Base-by-base conservation (phyloP, 2,329 filamentous ascomycete species). In the Claviceps quebecensis region DNA sequence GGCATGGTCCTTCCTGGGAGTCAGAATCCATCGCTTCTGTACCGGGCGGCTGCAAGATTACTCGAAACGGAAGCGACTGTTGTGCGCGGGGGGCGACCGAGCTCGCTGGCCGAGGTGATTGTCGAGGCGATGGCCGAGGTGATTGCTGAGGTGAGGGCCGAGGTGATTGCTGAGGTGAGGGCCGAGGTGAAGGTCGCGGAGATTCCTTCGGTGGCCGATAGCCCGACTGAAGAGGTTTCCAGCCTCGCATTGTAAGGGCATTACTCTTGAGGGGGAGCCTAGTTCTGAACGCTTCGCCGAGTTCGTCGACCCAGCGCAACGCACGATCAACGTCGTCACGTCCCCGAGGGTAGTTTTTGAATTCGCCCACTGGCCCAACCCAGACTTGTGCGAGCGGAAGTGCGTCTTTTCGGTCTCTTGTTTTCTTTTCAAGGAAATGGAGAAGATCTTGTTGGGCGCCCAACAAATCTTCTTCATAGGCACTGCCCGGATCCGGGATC, bases 41-140 rank as follows among this genome's bases (percentile, higher is more conserved):
- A 5, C 63, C 63, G 1, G 74, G 74, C 2, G 76, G 70, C 23
- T 75, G 70, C 56, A 77, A 76, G 13, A 78, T 65, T 11, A 67
- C 67, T 48, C 66, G 68, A 19, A 50, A 13, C 5, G 53, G 50
- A 13, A 48, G 53, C 7, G 38, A 26, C 16, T 22, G 29, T 34
- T 34, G 13, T 7, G 48, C 16, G 7, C 9, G 38, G 11, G 45
- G 7, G 23, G 26, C 1, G 14, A 13, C 23, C 23, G 14, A 14
- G 40, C 17, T n/a, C 19, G n/a, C n/a, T 8, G n/a, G 6, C 43
- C 6, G 13, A 3, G 23, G 19, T 40, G 26, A 16, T 34, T 34
- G 3, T 34, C 29, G 9, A 34, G 29, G 29, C 4, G 29, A 34
- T 34, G 11, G 9, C 11, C 29, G 29, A 11, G 29, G 29, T 11